Evolutionary conservation across 2,329 filamentous ascomycete species (phyloP), one percentile per base, ranked within the genome.

Genomic region (Pezicula neosporulosa): DNA sequence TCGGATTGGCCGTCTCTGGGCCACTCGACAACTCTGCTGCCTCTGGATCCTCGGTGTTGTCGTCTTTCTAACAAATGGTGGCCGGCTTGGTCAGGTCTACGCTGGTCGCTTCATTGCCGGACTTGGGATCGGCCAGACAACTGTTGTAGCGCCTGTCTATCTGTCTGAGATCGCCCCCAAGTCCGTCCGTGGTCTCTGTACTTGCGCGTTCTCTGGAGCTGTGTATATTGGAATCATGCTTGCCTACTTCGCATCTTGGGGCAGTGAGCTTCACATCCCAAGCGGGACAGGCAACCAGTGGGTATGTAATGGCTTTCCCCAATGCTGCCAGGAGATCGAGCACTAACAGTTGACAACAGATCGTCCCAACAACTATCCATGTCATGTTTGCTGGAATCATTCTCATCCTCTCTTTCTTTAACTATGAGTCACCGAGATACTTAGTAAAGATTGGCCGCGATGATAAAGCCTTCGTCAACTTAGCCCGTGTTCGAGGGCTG

Each of bases 191-290:
- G 87, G 89, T 57, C 79, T 92, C 19, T 90, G 86, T 63, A 89
- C 87, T 2, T 85, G 83, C 61, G 77, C 85, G 24, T 88, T 88
- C 64, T 82, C 83, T 0, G 84, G 83, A 1, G 77, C 86, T 46
- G 88, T 92, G 19, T 92, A 92, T 63, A 69, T 89, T 48, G 89
- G 87, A 21, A 89, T 91, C 55, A 86, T 92, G 60, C 75, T 92
- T 15, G 87, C 86, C 8, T 93, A 91, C 70, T 92, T 90, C 61
- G 82, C 86, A 53, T 87, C 85, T 66, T 87, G 85, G 63, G 83
- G 83, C 52, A 74, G 71, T 49, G 66, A 75, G 51, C 49, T 82
- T 41, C 71, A 82, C 64, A 69, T 83, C 19, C 66, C 70, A 21
- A 71, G 74, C 45, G 60, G 65, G n/a, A 73, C 70, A 2, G 69